Evolutionary conservation across 2,329 filamentous ascomycete species (phyloP).

Genomic region (Phyllosticta capitalensis): DNA sequence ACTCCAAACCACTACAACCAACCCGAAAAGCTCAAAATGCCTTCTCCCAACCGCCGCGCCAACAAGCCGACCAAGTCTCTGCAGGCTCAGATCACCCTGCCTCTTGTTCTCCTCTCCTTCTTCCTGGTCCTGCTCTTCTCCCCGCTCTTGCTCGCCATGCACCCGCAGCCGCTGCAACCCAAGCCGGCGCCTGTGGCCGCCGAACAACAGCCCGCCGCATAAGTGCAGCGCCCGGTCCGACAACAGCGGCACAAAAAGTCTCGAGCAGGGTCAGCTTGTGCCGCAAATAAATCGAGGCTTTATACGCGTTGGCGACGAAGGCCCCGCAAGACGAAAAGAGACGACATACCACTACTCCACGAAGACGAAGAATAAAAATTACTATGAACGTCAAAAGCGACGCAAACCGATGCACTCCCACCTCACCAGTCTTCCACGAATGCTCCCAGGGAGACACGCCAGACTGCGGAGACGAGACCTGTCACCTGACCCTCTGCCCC

Average conservation of each 20-base stretch:
- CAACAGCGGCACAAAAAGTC: background rate
- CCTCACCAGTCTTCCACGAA: no score
- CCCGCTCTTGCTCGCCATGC: slow-evolving; percentile 7
- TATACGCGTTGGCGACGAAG: no score
- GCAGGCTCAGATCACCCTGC: slow-evolving; percentile 6
- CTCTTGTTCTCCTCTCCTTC: slow-evolving; percentile 1
- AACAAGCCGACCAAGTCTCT: slow-evolving; percentile 3
- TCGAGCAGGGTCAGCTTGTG: background rate
- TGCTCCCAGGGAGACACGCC: no score
- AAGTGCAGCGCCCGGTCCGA: background rate
- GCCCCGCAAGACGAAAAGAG: background rate
- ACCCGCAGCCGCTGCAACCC: slow-evolving; percentile 6
- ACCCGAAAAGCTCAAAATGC: background rate
- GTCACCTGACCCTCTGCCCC: no score
- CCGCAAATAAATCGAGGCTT: background rate
- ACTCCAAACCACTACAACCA: background rate
- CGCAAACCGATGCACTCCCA: background rate
- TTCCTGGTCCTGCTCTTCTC: slow-evolving; percentile 9
- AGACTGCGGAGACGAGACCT: no score
- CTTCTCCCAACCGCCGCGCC: background rate
- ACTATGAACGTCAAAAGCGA: background rate
- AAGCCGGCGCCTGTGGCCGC: background rate
- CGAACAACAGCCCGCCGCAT: background rate
- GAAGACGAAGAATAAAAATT: background rate
- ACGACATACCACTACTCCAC: background rate